phyloP scores from a whole-genome alignment of 2,329 filamentous ascomycete genomes.

The Alternaria novae-zelandiae region DNA sequence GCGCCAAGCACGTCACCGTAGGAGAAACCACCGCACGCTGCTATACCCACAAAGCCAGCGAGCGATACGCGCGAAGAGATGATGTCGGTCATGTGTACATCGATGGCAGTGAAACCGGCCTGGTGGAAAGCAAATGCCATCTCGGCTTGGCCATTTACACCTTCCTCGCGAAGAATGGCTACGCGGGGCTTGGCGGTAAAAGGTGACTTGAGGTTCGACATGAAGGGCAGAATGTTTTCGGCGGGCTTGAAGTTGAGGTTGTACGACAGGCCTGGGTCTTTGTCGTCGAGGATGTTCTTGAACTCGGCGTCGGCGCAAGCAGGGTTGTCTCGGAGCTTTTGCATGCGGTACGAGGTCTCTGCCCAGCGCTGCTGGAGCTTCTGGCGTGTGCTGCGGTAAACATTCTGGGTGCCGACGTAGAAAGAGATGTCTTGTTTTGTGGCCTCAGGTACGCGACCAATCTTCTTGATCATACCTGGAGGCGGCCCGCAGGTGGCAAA shows the following conservation, averaged over 20 bases:
- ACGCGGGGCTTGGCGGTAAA: conserved; percentile 75
- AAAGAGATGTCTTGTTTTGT: conserved; percentile 79
- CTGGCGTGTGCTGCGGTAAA: conserved; percentile 73
- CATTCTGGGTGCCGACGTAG: conserved; percentile 70
- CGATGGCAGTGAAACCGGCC: conserved; percentile 88
- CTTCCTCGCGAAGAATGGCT: conserved; percentile 92
- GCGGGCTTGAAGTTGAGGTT: conserved; percentile 80
- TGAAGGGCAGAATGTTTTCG: conserved; percentile 75
- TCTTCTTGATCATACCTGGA: conserved; percentile 79
- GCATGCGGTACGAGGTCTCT: conserved; percentile 87
- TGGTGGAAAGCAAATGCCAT: conserved; percentile 96
- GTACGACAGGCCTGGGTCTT: conserved; percentile 84
- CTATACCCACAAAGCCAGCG: conserved; percentile 82
- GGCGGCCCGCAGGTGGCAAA: conserved; percentile 91
- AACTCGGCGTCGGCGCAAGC: conserved; percentile 85
- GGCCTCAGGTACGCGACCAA: conserved; percentile 74
- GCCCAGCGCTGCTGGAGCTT: conserved; percentile 89
- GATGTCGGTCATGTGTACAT: conserved; percentile 95
- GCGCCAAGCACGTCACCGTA: conserved; percentile 92
- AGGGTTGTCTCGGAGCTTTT: conserved; percentile 87
- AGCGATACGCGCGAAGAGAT: conserved; percentile 81
- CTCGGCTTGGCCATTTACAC: conserved; percentile 94
- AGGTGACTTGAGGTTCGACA: conserved; percentile 65
- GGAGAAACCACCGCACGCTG: conserved; percentile 95
- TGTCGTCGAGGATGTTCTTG: conserved; percentile 73